Evolutionary conservation across 1,139 yeast species (phyloP).

Genomic region (Eremothecium gossypii): DNA sequence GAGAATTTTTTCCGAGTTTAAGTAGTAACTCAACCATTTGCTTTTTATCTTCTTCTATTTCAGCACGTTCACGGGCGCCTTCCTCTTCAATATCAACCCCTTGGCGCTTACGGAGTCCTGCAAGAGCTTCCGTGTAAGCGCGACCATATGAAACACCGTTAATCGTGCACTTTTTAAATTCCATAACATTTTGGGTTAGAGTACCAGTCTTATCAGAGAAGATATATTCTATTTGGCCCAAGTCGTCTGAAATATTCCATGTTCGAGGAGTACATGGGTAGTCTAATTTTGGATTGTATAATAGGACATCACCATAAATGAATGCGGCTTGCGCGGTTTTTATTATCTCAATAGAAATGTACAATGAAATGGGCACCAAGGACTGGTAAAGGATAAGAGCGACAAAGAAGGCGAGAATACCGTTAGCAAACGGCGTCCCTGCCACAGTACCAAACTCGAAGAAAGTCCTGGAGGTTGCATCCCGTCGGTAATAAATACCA

Average conservation of each 20-base stretch:
- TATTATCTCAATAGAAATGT: slow-evolving; percentile 89
- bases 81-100: slow-evolving; percentile 75
- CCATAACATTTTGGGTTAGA: slow-evolving; percentile 93
- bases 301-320: slow-evolving; percentile 76
- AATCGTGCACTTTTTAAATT: slow-evolving; percentile 85
- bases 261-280: slow-evolving; percentile 94
- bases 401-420: slow-evolving; percentile 79
- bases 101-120: slow-evolving; percentile 81
- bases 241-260: slow-evolving; percentile 94
- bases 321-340: slow-evolving; percentile 91
- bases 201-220: slow-evolving; percentile 98
- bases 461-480: slow-evolving; percentile 47
- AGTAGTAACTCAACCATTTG: slow-evolving; percentile 54
- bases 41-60: slow-evolving; percentile 53
- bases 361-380: slow-evolving; percentile 88
- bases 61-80: slow-evolving; percentile 49
- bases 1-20: slow-evolving; percentile 39
- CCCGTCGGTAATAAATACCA: slow-evolving; percentile 58
- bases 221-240: slow-evolving; percentile 92
- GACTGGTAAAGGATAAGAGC: slow-evolving; percentile 83
- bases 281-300: slow-evolving; percentile 79
- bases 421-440: slow-evolving; percentile 61
- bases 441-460: slow-evolving; percentile 67
- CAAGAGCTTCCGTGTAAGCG: slow-evolving; percentile 93
- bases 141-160: slow-evolving; percentile 80